Percentiles rank a stretch among this genome's conserved stretches.
These are phyloP conservation scores for Plectosphaerella cucumerina DNA, from an alignment of 2,329 filamentous ascomycete species.

Conservation along the genomic window DNA sequence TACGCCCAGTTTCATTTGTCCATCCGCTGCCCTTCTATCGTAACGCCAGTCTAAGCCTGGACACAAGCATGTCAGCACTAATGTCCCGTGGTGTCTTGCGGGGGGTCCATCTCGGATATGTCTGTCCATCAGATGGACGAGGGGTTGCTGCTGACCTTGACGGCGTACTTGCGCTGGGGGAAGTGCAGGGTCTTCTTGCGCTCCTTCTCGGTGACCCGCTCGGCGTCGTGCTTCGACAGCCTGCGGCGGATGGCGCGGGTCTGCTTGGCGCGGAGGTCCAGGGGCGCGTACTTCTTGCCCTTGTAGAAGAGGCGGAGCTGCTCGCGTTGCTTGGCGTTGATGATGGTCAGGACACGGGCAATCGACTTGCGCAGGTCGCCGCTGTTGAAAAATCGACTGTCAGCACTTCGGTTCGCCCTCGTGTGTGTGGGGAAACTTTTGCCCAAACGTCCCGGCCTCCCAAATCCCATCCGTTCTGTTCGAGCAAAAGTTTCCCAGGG, in stretches of 20 bases:
- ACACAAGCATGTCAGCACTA: not conserved
- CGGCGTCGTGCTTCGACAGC: conserved; percentile 86
- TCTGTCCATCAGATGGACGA: not conserved
- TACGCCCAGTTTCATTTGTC: conserved; percentile 5
- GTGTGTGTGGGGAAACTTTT: not conserved
- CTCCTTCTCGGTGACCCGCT: conserved; percentile 83
- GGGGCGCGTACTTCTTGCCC: conserved; percentile 98
- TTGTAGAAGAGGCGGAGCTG: conserved; percentile 99
- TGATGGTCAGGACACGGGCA: conserved; percentile 96
- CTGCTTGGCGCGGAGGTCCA: conserved; percentile 98
- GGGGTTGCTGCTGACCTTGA: conserved; percentile 69
- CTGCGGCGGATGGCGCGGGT: conserved; percentile 96
- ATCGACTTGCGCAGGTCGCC: conserved; percentile 99
- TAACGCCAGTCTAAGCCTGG: not conserved
- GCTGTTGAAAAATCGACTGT: conserved; percentile 42
- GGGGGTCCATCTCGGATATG: not conserved
- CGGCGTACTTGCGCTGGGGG: conserved; percentile 96
- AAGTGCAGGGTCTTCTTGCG: conserved; percentile 96
- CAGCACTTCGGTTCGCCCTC: conserved; percentile 6
- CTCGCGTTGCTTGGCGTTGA: conserved; percentile 98
- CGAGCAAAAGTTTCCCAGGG: not conserved
- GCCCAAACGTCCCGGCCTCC: not conserved
- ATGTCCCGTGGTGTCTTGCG: not conserved
- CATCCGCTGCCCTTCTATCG: not conserved
- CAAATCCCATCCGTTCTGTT: conserved; percentile 11